Conservation (phyloP, 2,329 filamentous ascomycete genomes). For the Pseudocercospora eumusae region DNA sequence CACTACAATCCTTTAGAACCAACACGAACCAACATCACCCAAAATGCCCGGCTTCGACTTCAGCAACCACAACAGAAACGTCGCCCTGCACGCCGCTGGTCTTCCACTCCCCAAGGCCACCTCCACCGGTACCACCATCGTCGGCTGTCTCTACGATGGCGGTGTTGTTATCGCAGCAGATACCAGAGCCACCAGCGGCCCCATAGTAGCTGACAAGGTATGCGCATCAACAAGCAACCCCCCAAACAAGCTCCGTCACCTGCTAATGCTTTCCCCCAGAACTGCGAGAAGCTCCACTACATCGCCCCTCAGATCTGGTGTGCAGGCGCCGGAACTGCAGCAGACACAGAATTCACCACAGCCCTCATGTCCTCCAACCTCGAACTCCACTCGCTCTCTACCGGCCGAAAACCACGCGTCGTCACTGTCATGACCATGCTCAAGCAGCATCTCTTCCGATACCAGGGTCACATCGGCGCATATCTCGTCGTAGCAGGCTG, state of each 20-base stretch:
- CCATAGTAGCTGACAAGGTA: conserved; percentile 97
- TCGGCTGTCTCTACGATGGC: conserved; percentile 93
- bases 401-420: conserved; percentile 92
- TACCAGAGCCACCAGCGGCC: conserved; percentile 93
- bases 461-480: conserved; percentile 96
- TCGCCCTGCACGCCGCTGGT: conserved; percentile 88
- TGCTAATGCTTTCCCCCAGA: conserved; percentile 50
- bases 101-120: conserved; percentile 96
- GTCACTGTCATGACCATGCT: conserved; percentile 99
- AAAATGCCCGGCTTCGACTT: conserved; percentile 97
- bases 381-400: conserved; percentile 94
- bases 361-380: conserved; percentile 98
- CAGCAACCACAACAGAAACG: conserved; percentile 99
- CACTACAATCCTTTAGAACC: neutral
- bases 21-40: too few relatives aligned
- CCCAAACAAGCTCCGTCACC: neutral
- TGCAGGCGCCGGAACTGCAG: conserved; percentile 93
- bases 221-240: conserved; percentile 12
- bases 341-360: conserved; percentile 98
- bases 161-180: conserved; percentile 98
- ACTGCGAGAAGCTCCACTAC: conserved; percentile 99
- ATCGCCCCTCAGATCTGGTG: conserved; percentile 99
- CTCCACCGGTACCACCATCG: conserved; percentile 97
- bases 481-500: conserved; percentile 97
- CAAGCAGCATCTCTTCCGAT: conserved; percentile 98